These are phyloP conservation scores for Ustilago cynodontis DNA, from an alignment of 1,284 basidiomycete genomes.

Conservation along the genomic window DNA sequence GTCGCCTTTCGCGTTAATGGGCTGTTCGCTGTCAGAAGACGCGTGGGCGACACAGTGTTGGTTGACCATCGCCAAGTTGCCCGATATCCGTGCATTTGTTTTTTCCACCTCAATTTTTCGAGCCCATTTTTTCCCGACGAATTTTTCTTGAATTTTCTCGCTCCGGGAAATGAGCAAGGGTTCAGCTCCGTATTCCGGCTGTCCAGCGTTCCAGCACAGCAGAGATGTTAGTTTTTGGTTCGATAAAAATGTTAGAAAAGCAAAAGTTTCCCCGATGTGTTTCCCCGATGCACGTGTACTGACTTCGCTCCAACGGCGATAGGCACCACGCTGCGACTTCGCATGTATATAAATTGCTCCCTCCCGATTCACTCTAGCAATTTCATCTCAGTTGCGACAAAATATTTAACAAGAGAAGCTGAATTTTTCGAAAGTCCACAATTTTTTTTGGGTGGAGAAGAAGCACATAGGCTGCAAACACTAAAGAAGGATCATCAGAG, in stretches of 20 bases:
- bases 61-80: background rate
- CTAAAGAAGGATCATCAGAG: background rate
- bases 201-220: no score
- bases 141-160: background rate
- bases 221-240: no score
- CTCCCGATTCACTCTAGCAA: no score
- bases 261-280: no score
- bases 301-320: no score
- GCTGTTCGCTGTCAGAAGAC: background rate
- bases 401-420: background rate
- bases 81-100: conserved; percentile 1
- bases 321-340: no score
- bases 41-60: background rate
- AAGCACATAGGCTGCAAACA: background rate
- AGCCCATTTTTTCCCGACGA: no score
- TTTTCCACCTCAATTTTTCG: conserved; percentile 3
- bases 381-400: no score
- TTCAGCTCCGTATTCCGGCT: conserved; percentile 1
- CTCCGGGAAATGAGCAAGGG: background rate
- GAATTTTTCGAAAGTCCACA: background rate
- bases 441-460: conserved; percentile 1
- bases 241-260: no score
- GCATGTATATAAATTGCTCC: no score
- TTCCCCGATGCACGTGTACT: no score
- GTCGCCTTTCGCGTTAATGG: background rate